Conservation (phyloP, 495 filamentous ascomycete species). For the Neurospora sp. region DNA sequence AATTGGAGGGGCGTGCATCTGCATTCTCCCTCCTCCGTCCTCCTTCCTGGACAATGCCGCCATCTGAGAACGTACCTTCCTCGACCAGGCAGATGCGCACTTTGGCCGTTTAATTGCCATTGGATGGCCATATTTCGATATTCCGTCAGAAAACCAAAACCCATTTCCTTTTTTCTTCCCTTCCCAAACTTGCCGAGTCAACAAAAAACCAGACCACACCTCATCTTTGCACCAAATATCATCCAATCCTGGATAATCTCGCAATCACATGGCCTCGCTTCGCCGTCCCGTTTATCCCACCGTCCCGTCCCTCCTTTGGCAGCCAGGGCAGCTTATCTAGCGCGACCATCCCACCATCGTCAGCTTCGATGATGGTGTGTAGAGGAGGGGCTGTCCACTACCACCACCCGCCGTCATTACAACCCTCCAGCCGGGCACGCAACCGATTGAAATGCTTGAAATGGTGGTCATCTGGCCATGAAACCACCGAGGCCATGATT, state of each 20-base stretch:
- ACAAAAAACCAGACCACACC: background rate
- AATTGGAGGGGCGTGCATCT: background rate
- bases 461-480: constrained; percentile 16
- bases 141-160: background rate
- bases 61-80: background rate
- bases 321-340: background rate
- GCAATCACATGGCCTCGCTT: constrained; percentile 2
- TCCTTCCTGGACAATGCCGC: background rate
- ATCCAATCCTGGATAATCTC: background rate
- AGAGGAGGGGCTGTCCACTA: background rate
- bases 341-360: background rate
- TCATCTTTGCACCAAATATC: background rate
- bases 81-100: background rate
- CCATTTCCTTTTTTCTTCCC: background rate
- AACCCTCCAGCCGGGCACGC: background rate
- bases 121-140: background rate
- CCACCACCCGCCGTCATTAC: background rate
- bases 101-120: background rate
- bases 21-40: background rate
- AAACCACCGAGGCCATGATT: constrained; percentile 6
- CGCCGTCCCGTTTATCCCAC: constrained; percentile 6
- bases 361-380: background rate
- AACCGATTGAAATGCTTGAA: constrained; percentile 1
- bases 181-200: background rate
- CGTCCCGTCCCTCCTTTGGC: background rate